These are phyloP conservation scores for Medicago truncatula DNA, from an alignment of 306 rosid genomes.

Conservation along the genomic window DNA sequence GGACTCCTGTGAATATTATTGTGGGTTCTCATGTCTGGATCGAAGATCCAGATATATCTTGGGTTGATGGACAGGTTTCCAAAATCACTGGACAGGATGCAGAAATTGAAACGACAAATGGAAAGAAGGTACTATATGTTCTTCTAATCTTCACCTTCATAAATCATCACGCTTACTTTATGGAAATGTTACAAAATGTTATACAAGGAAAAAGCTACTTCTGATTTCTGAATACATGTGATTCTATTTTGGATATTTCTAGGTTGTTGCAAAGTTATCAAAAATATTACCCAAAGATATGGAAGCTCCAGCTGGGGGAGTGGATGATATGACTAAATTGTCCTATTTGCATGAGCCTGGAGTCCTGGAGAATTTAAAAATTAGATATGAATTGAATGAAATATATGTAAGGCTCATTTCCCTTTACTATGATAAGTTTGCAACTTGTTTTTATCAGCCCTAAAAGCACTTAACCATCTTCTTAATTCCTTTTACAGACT, in stretches of 20 bases:
- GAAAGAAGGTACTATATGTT: conserved; percentile 59
- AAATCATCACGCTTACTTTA: too few species aligned
- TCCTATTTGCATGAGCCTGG: conserved; percentile 99
- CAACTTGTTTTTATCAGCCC: conserved; percentile 20
- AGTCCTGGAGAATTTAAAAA: conserved; percentile 87
- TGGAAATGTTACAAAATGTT: conserved; percentile 3
- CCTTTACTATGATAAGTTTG: conserved; percentile 38
- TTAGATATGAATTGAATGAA: conserved; percentile 93
- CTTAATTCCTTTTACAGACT: conserved; percentile 64
- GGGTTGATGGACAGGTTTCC: conserved; percentile 81
- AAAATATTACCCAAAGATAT: conserved; percentile 82
- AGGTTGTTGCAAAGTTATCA: conserved; percentile 73
- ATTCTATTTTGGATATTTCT: conserved; percentile 40
- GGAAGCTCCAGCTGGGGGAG: conserved; percentile 98
- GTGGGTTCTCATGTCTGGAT: conserved; percentile 96
- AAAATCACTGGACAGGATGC: conserved; percentile 81
- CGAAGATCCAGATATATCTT: conserved; percentile 73
- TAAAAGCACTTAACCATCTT: conserved; percentile 28
- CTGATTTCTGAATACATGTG: conserved; percentile 31
- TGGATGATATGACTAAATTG: conserved; percentile 98
- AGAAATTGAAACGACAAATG: conserved; percentile 65
- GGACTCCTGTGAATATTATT: conserved; percentile 85
- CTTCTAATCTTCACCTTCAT: background rate
- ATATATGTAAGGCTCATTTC: conserved; percentile 68
- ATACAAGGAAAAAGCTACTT: conserved; percentile 22